Conservation (phyloP, 768 basidiomycete genomes). For the Lentinula boryana region DNA sequence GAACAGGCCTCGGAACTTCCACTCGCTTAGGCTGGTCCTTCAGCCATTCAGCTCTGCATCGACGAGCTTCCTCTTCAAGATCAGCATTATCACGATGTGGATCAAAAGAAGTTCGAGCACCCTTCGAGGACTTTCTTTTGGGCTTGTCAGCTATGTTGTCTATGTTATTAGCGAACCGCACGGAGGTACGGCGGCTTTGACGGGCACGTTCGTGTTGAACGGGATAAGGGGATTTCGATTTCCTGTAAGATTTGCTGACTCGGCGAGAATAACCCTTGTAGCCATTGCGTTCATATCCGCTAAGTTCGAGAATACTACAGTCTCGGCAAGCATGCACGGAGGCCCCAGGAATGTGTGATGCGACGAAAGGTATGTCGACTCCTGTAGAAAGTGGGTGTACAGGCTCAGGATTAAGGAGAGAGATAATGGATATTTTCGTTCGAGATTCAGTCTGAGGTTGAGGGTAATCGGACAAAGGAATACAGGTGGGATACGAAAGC, state of each 20-base stretch:
- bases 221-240: neutral
- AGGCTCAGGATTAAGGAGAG: neutral
- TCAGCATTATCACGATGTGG: neutral
- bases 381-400: neutral
- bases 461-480: neutral
- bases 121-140: neutral
- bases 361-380: neutral
- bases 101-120: neutral
- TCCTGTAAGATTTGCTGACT: neutral
- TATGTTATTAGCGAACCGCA: neutral
- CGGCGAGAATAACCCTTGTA: neutral
- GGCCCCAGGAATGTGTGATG: neutral
- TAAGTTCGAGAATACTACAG: neutral
- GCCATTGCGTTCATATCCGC: neutral
- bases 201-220: neutral
- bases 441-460: neutral
- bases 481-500: neutral
- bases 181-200: neutral
- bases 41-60: neutral
- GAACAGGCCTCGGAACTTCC: neutral
- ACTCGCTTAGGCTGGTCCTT: neutral
- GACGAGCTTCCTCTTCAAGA: neutral
- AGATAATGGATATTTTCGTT: neutral
- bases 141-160: neutral
- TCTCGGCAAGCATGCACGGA: neutral